Conservation (phyloP, 2,329 filamentous ascomycete species). For the Lachnellula cervina region DNA sequence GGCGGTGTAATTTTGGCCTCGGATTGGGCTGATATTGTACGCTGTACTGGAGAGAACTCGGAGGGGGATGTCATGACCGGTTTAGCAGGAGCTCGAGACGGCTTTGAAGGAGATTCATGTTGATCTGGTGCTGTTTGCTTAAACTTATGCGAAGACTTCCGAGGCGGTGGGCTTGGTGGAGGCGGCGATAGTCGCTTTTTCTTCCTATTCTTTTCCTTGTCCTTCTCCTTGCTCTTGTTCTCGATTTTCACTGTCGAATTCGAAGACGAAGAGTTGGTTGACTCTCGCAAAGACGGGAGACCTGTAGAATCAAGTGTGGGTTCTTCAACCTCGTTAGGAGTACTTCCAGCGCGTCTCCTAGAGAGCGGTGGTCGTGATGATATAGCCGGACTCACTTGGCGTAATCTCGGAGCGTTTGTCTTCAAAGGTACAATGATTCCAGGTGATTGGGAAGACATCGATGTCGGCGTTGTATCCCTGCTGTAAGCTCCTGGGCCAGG, state of each 20-base stretch:
- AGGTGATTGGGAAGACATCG: conserved; percentile 70
- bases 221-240: conserved; percentile 31
- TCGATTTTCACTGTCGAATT: conserved; percentile 60
- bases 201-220: conserved; percentile 35
- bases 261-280: conserved; percentile 67
- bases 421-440: conserved; percentile 46
- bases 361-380: conserved; percentile 54
- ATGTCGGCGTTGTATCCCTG: conserved; percentile 73
- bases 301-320: conserved; percentile 48
- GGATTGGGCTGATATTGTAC: conserved; percentile 6
- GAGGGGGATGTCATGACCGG: conserved; percentile 23
- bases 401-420: conserved; percentile 38
- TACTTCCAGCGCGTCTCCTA: conserved; percentile 52
- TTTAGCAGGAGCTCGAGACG: conserved; percentile 31
- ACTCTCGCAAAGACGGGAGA: conserved; percentile 63
- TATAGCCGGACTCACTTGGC: conserved; percentile 51
- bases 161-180: conserved; percentile 56
- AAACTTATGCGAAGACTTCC: conserved; percentile 57
- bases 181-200: conserved; percentile 42
- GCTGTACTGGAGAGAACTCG: conserved; percentile 14
- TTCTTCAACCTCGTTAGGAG: conserved; percentile 45
- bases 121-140: conserved; percentile 34
- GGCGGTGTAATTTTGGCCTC: conserved; percentile 38
- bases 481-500: conserved; percentile 66
- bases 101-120: conserved; percentile 37